phyloP scores from a whole-genome alignment of 805 yeast genomes.

The Blastobotrys attinorum region DNA sequence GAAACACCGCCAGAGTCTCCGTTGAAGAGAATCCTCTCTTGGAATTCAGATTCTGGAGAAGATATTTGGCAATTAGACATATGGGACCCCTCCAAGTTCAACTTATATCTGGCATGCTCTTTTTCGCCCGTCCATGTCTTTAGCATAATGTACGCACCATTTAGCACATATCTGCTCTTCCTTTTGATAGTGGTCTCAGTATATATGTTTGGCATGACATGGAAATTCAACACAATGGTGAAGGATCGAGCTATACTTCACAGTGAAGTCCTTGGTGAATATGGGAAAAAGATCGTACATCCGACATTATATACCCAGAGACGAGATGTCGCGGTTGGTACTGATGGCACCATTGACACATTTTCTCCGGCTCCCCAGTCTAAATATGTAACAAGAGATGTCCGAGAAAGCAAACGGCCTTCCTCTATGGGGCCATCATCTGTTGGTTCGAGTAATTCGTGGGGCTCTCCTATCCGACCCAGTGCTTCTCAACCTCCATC shows the following conservation, averaged over 20 bases:
- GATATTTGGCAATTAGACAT: slow-evolving; percentile 45
- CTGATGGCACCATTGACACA: slow-evolving; percentile 24
- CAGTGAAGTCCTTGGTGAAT: slow-evolving; percentile 56
- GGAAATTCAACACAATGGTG: slow-evolving; percentile 37
- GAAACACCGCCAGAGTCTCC: slow-evolving; percentile 6
- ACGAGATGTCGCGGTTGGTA: slow-evolving; percentile 49
- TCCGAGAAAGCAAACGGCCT: slow-evolving; percentile 12
- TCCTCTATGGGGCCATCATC: slow-evolving; percentile 7
- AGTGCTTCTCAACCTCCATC: background rate
- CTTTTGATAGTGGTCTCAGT: slow-evolving; percentile 19
- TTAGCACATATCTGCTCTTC: slow-evolving; percentile 26
- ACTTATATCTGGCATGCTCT: slow-evolving; percentile 40
- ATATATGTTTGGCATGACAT: slow-evolving; percentile 32
- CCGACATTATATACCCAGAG: slow-evolving; percentile 45
- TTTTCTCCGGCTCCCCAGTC: slow-evolving; percentile 21
- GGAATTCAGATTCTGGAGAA: slow-evolving; percentile 4
- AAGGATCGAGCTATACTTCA: slow-evolving; percentile 54
- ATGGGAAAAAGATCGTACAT: slow-evolving; percentile 51
- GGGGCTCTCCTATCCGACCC: slow-evolving; percentile 3
- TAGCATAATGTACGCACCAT: slow-evolving; percentile 34
- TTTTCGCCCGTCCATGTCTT: slow-evolving; percentile 53
- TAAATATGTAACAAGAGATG: slow-evolving; percentile 16
- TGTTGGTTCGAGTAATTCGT: slow-evolving; percentile 8
- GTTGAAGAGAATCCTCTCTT: slow-evolving; percentile 1
- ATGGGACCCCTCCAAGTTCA: slow-evolving; percentile 63